Percentiles rank a stretch among this genome's conserved stretches.
Evolutionary conservation across 192 early-diverging fungal species (phyloP).

Genomic region (Glomus cerebriforme): DNA sequence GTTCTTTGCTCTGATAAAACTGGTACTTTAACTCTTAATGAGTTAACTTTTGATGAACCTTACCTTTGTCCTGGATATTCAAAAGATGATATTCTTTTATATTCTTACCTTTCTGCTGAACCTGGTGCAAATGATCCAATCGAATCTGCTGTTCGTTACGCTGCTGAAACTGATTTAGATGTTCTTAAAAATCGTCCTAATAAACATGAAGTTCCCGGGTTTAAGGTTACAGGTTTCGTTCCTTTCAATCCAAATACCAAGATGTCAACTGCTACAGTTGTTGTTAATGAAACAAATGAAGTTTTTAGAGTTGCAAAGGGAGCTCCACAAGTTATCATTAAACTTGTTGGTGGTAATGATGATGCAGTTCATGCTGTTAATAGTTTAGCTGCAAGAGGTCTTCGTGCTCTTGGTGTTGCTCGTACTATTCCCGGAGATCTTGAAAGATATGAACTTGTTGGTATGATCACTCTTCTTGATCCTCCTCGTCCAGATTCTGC

Average conservation of each 20-base stretch:
- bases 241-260: constrained; percentile 94
- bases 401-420: constrained; percentile 92
- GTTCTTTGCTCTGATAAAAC: constrained; percentile 87
- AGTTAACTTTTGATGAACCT: constrained; percentile 90
- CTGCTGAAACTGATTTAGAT: constrained; percentile 73
- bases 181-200: constrained; percentile 59
- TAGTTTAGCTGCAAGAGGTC: constrained; percentile 79
- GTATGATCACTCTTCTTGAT: constrained; percentile 90
- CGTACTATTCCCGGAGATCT: constrained; percentile 65
- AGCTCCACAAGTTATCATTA: constrained; percentile 90
- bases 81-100: constrained; percentile 79
- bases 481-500: constrained; percentile 89
- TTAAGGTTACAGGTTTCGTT: constrained; percentile 86
- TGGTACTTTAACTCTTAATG: constrained; percentile 90
- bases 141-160: constrained; percentile 84
- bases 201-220: constrained; percentile 75
- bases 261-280: constrained; percentile 87
- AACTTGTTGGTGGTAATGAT: constrained; percentile 78
- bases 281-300: constrained; percentile 75
- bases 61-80: constrained; percentile 67
- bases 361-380: constrained; percentile 85
- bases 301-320: constrained; percentile 92
- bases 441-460: constrained; percentile 78
- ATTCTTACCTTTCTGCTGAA: constrained; percentile 84
- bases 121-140: constrained; percentile 91